Base-by-base conservation (phyloP, 2,329 filamentous ascomycete species). In the Neodidymelliopsis sp. region DNA sequence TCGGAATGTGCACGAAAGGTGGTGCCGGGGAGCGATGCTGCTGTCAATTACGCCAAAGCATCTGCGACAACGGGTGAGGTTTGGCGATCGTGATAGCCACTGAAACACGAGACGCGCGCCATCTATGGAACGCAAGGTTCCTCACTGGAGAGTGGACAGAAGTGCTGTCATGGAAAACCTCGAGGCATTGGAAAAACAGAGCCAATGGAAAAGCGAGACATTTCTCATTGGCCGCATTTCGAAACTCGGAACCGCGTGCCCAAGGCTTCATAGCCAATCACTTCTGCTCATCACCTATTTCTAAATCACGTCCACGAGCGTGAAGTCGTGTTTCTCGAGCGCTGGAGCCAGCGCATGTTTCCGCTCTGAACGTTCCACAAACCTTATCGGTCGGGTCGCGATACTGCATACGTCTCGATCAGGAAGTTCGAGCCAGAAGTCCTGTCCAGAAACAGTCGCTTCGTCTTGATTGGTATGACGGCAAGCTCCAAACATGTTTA, bases 261-360 rank as follows among this genome's bases (percentile, higher is more conserved):
- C 18, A 25, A n/a, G 2, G 25, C 35, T 30, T 35, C 15, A 27
- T 6, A 28, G 20, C 47, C 47, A 50, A 50, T 50, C 30, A 37
- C 8, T 3, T 13, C 15, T 9, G 13, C 15, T n/a, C 15, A 27
- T 22, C 19, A 24, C 13, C 2, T 20, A 15, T 6, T 37, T 45
- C 20, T 37, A 29, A 28, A 50, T 45, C 47, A 41, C 40, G 27
- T 30, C 15, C 20, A 34, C 12, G 11, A 22, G 25, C 35, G 16
- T 29, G 9, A n/a, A 24, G 10, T 35, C 40, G 33, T 44, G 35
- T 24, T 31, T 10, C 23, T 20, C 11, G 4, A 13, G 36, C 10
- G 36, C 35, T 50, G 20, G 40, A 45, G 40, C 47, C 41, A 45
- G 40, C 20, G 35, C 47, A 50, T 50, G 35, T 15, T 24, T 19